Evolutionary conservation across 768 basidiomycete genomes (phyloP).

Genomic region (Royoungia palumana): DNA sequence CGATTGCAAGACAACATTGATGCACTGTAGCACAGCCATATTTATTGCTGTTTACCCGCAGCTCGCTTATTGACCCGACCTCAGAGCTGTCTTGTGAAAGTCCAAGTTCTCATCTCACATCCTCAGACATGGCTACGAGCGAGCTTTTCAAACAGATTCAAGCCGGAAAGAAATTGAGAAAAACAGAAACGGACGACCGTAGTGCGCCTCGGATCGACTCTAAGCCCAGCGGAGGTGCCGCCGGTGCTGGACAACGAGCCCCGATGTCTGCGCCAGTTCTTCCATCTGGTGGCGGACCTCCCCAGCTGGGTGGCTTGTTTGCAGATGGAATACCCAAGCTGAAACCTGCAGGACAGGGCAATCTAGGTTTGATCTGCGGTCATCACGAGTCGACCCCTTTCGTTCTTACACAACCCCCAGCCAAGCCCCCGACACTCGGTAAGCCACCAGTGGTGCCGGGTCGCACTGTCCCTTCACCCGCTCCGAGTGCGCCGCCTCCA

Average conservation of each 20-base stretch:
- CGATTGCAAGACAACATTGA: too few species aligned
- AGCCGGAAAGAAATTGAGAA: conserved; percentile 77
- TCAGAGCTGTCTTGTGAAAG: neutral
- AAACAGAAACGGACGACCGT: conserved; percentile 77
- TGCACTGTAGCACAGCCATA: too few species aligned
- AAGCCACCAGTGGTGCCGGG: conserved; percentile 67
- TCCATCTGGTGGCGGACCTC: conserved; percentile 49
- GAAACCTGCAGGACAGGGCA: conserved; percentile 69
- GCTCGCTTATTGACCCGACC: too few species aligned
- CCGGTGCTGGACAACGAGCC: conserved; percentile 33
- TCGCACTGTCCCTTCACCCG: conserved; percentile 35
- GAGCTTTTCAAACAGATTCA: conserved; percentile 82
- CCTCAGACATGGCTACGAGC: conserved; percentile 59
- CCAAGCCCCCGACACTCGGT: conserved; percentile 58
- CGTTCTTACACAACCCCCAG: conserved; percentile 34
- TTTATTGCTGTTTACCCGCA: conserved; percentile 17
- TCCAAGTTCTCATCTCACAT: neutral
- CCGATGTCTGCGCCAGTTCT: conserved; percentile 16
- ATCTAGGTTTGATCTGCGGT: conserved; percentile 43
- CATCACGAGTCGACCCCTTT: conserved; percentile 2
- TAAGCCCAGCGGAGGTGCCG: conserved; percentile 38
- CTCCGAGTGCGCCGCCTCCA: conserved; percentile 25
- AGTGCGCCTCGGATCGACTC: conserved; percentile 63
- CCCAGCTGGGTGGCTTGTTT: conserved; percentile 81
- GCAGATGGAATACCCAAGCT: conserved; percentile 91